Base-by-base conservation (phyloP, 768 basidiomycete genomes). In the Rhodotorula kratochvilovae region DNA sequence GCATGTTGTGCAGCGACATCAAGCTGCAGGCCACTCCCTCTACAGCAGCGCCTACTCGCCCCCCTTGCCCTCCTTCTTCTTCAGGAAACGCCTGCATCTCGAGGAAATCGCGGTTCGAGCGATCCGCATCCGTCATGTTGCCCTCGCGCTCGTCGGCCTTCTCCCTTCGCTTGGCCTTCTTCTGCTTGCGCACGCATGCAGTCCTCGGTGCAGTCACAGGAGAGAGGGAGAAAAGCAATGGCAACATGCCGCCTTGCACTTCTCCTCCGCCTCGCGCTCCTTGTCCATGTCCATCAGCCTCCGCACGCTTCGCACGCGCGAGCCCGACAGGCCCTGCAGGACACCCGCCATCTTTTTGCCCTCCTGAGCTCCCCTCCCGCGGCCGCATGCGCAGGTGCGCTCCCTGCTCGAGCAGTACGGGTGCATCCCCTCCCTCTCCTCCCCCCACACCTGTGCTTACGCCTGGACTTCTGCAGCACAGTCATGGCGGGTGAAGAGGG, bases 231-330 rank as follows among this genome's bases (percentile, higher is more conserved):
- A 21, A 54, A n/a, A n/a, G 16, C n/a, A 15, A 19, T 25, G 7
- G 29, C n/a, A n/a, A 65, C 59, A 92, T 66, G 85, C 84, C 72
- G 89, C 87, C 73, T 83, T 85, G 73, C 88, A 83, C 79, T 91
- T 90, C 66, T 88, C 85, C 23, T 83, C 83, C 67, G 85, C 85
- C 72, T 85, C 86, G 11, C 84, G 86, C 25, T 86, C 88, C 50
- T 86, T 83, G 72, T 92, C 90, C 83, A 89, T 86, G 12, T 87
- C 89, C 48, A 97, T 81, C 70, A 96, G 84, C 39, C 91, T 89
- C 62, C 86, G 86, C 79, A 95, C 89, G 25, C 90, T 92, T 45
- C 91, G 90, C 27, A 94, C 77, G 19, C 21, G 12, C 13, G 86
- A 91, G 29, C 90, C 88, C 61, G 85, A 83, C 25, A 97, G 85